A percentile compares a stretch with the other conserved stretches of the same genome.
Conservation (phyloP, 495 filamentous ascomycete species). For the Xylaria intraflava region DNA sequence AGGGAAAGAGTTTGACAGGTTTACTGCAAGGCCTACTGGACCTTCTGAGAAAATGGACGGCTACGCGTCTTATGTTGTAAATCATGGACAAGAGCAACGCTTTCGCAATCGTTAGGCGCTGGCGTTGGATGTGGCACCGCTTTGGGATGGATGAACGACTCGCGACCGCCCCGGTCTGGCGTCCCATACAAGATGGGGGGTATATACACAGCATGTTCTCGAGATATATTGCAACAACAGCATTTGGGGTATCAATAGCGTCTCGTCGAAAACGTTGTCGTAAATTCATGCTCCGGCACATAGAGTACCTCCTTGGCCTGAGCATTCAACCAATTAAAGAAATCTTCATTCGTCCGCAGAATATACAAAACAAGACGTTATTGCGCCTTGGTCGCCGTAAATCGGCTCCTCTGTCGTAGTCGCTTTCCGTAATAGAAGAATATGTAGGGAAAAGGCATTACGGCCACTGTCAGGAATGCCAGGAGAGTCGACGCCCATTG, state of each 20-base stretch:
- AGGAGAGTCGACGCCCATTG: constrained; percentile 68
- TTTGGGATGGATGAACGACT: background rate
- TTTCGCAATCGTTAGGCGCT: background rate
- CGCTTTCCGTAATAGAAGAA: constrained; percentile 60
- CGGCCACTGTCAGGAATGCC: constrained; percentile 60
- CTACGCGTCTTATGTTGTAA: background rate
- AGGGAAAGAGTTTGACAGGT: background rate
- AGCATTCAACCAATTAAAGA: too few relatives aligned
- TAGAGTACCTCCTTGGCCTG: too few relatives aligned
- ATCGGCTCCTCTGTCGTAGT: constrained; percentile 45
- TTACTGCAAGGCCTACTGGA: constrained; percentile 1
- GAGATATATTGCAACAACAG: too few relatives aligned
- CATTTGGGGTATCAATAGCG: too few relatives aligned
- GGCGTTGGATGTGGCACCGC: background rate
- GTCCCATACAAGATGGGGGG: too few relatives aligned
- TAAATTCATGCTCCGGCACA: too few relatives aligned
- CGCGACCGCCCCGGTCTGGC: too few relatives aligned
- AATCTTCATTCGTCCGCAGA: too few relatives aligned
- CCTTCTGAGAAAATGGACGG: background rate
- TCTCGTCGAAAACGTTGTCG: too few relatives aligned
- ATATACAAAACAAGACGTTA: too few relatives aligned
- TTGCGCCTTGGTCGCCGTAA: constrained; percentile 10
- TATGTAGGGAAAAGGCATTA: constrained; percentile 65
- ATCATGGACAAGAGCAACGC: background rate
- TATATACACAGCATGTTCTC: too few relatives aligned